These are phyloP conservation scores for Lentinula sp. DNA, from an alignment of 768 basidiomycete species.

Conservation along the genomic window DNA sequence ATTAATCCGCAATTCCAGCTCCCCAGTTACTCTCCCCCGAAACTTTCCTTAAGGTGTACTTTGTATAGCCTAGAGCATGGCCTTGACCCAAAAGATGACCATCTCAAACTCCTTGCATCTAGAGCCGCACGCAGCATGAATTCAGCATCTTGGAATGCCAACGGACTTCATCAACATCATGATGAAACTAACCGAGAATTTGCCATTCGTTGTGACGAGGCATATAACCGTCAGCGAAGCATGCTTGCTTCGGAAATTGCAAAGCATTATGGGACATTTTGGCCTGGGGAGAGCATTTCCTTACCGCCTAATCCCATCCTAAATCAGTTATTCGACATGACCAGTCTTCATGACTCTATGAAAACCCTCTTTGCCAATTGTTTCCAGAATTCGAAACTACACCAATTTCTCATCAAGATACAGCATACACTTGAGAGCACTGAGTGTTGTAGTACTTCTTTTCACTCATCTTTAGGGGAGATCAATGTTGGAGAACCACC, in stretches of 20 bases:
- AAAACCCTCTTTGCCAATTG: not conserved
- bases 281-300: not conserved
- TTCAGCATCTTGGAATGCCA: not conserved
- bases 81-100: not conserved
- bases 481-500: too few species aligned
- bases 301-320: not conserved
- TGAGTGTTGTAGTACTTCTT: not conserved
- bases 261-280: not conserved
- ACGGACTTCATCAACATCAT: not conserved
- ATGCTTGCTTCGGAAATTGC: not conserved
- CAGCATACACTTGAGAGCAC: not conserved
- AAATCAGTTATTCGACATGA: not conserved
- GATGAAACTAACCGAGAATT: not conserved
- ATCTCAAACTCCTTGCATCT: not conserved
- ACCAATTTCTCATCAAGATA: not conserved
- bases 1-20: slow-evolving; percentile 10
- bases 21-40: slow-evolving; percentile 12
- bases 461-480: not conserved
- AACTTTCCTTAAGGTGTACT: slow-evolving; percentile 8
- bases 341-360: not conserved
- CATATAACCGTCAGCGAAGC: not conserved
- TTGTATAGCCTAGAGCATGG: not conserved
- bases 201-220: not conserved
- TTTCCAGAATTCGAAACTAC: not conserved
- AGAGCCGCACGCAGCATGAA: not conserved